Base-by-base conservation (phyloP, 1,139 yeast species). In the Scheffersomyces stambukii region DNA sequence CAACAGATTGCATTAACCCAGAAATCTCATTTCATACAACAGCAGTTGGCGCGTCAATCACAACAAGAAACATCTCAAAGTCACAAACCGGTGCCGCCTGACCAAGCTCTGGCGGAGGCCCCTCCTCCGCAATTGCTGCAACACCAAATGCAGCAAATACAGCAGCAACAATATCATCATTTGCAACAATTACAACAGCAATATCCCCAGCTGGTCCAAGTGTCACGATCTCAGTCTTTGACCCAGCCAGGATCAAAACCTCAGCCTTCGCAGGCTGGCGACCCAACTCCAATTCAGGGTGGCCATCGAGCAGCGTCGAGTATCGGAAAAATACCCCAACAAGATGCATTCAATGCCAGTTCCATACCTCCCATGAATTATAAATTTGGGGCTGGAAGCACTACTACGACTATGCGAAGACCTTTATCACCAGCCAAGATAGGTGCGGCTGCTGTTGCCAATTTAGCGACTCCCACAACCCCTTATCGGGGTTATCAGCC, bases 391-490 rank as follows among this genome's bases (percentile, higher is more conserved):
- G 53, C 64, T 7, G 53, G 55, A 4, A 33, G 44, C 6, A 27
- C 36, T 16, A 5, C 41, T 8, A 25, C 30, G 24, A 21, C 39
- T 19, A 19, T 33, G 12, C 32, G 42, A 38, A 28, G 57, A 29
- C 50, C 60, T 13, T 30, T 70, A 16, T 80, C 86, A 2, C 89
- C 89, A 0, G 83, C 86, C 1, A 77, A 77, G 43, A 64, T 79
- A 8, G 88, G 88, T 1, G 86, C 86, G 1, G 75, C 71, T 14
- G 85, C 86, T 0, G 83, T 80, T 1, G 81, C 85, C 2, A 70
- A 70, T 25, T 52, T 77, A 11, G 46, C 61, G 1, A 49, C 59
- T 4, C 69, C 69, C 11, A 54, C 58, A 5, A 43, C 57, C 1
- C 54, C 58, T 3, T 62, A 54, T 38, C 29, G 42, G 1, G 42